Conservation (phyloP, 2,329 filamentous ascomycete species). For the Metarhizium brunneum region DNA sequence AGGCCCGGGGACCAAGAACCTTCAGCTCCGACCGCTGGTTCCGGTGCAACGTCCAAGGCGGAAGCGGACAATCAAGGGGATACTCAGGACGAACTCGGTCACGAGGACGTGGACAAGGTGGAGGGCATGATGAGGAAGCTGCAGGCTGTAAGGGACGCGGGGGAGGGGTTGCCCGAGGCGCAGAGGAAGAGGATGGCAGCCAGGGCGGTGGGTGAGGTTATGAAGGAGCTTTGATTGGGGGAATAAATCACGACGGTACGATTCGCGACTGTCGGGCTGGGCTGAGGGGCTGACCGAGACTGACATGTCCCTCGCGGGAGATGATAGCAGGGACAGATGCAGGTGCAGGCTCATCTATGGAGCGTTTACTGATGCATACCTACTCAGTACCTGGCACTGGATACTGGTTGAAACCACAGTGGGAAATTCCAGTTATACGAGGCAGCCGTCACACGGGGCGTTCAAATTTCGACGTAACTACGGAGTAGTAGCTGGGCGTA, state of each 20-base stretch:
- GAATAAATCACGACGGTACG: neutral
- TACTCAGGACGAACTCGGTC: slow-evolving; percentile 28
- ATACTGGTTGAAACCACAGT: no score
- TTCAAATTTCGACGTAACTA: no score
- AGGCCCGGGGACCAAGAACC: slow-evolving; percentile 16
- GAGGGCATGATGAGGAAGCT: slow-evolving; percentile 57
- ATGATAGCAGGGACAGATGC: no score
- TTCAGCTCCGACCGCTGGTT: neutral
- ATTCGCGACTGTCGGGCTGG: no score
- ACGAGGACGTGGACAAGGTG: slow-evolving; percentile 46
- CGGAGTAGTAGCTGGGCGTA: no score
- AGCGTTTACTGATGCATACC: no score
- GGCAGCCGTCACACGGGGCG: no score
- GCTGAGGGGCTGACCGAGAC: no score
- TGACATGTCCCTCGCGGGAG: no score
- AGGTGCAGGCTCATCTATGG: no score
- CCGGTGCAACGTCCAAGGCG: slow-evolving; percentile 3
- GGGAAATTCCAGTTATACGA: no score
- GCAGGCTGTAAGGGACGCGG: slow-evolving; percentile 51
- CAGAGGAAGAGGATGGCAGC: slow-evolving; percentile 53
- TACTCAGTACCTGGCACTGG: no score
- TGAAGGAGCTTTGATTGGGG: slow-evolving; percentile 42
- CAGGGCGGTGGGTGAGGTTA: slow-evolving; percentile 53
- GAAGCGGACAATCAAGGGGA: slow-evolving; percentile 7
- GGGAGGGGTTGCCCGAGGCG: slow-evolving; percentile 48